Base-by-base conservation (phyloP, 1,284 basidiomycete species). In the Porphyrellus sp. region DNA sequence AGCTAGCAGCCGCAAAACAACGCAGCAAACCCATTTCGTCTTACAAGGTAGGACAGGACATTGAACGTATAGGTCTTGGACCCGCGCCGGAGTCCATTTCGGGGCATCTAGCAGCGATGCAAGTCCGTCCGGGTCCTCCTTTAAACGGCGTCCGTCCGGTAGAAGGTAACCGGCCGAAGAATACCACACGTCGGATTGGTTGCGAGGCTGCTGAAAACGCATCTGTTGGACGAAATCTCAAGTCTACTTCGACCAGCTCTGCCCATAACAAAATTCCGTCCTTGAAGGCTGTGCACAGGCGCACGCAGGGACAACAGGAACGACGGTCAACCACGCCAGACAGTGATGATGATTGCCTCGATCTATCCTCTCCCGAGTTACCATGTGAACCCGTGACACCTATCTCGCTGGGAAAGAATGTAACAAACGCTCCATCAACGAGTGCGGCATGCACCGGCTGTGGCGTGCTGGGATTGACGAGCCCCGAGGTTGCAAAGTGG, bases 321-420 rank as follows among this genome's bases (percentile, higher is more conserved):
- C 51, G 21, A 49, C 56, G 54, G 20, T 54, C 57, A 34, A 41
- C 44, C 23, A 62, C 55, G 3, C 58, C 59, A 1, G 63, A 64
- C 16, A 44, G 45, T 21, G 13, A 16, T 39, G 57, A 64, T 11
- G 45, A 51, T 34, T 47, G 52, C 43, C 46, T 51, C 8, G 64
- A 76, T 60, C 20, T 73, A 71, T 50, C 80, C 12, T 84, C 82
- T 33, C 82, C 83, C 3, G 78, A 79, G 27, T 63, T 83, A 21
- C 78, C 77, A 35, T 45, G 61, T 5, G 74, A 74, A 16, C 74
- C 77, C 0, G 60, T 72, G 4, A 80, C 79, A 3, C 80, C 80
- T 0, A 59, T 78, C 21, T 67, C 68, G 28, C 63, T 67, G 53
- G 70, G 63, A 57, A 72, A 63, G 60, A 59, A 45, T 60, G 58